Evolutionary conservation across 345 rosid species (phyloP).

Genomic region (Conringia planisiliqua): DNA sequence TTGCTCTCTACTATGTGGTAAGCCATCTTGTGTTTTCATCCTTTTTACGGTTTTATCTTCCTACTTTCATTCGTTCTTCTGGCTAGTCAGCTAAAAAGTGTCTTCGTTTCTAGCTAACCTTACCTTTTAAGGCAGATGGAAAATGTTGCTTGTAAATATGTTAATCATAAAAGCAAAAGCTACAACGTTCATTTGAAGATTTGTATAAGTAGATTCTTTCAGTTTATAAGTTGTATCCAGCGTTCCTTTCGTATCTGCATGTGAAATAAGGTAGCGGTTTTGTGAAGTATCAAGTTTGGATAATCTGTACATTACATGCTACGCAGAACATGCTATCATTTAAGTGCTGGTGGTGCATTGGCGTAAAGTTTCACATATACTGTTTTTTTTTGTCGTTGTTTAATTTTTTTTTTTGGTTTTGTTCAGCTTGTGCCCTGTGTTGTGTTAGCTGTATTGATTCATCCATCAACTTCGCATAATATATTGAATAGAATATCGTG

Average conservation of each 20-base stretch:
- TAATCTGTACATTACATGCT: not conserved
- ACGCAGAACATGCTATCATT: not conserved
- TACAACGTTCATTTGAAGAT: not conserved
- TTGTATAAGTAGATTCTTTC: not conserved
- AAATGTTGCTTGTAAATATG: too few species aligned
- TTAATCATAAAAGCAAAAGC: not conserved
- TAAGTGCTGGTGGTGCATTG: not conserved
- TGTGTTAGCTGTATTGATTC: constrained; percentile 67
- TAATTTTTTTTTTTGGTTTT: not conserved
- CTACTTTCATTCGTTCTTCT: not conserved
- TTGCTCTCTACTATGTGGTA: constrained; percentile 88
- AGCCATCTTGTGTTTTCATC: constrained; percentile 18
- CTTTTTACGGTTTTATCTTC: not conserved
- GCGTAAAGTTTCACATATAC: not conserved
- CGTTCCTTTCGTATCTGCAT: not conserved
- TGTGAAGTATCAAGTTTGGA: not conserved
- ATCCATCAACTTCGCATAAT: constrained; percentile 92
- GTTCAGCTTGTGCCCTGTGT: constrained; percentile 84
- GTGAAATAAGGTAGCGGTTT: not conserved
- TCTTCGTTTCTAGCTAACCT: not conserved
- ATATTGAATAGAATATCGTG: constrained; percentile 73
- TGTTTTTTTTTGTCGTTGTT: too few species aligned
- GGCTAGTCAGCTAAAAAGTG: not conserved
- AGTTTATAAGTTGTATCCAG: not conserved
- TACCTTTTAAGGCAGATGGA: not conserved